Evolutionary conservation across 176 grass and related monocot species (phyloP).

Genomic region (Oropetium thomaeum): DNA sequence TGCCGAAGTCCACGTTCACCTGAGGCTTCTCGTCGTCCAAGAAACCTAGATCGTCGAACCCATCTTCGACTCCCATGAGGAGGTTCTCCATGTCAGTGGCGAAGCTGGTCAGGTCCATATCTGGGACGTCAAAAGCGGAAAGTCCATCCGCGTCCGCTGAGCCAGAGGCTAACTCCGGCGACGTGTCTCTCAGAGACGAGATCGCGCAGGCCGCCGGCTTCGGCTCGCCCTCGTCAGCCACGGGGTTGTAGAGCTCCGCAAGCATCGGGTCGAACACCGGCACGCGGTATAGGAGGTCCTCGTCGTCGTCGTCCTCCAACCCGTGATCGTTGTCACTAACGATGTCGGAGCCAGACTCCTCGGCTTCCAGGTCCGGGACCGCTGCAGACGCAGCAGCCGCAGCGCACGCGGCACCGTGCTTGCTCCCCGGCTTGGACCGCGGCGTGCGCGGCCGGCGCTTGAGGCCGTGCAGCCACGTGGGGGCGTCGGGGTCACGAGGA

Average conservation of each 20-base stretch:
- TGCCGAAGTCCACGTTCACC: constrained; percentile 25
- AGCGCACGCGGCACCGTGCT: neutral
- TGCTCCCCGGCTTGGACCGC: constrained; percentile 52
- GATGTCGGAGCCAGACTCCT: constrained; percentile 30
- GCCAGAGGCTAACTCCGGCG: constrained; percentile 23
- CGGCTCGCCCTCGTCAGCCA: constrained; percentile 30
- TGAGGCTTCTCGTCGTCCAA: constrained; percentile 43
- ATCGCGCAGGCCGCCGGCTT: constrained; percentile 24
- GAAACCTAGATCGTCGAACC: constrained; percentile 50
- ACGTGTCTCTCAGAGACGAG: neutral
- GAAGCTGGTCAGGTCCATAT: constrained; percentile 80
- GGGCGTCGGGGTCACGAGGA: constrained; percentile 29
- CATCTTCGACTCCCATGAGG: constrained; percentile 57
- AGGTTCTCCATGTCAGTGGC: constrained; percentile 86
- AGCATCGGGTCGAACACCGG: constrained; percentile 72
- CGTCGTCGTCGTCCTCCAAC: constrained; percentile 34
- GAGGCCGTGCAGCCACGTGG: constrained; percentile 64
- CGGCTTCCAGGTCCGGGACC: constrained; percentile 63
- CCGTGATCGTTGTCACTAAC: constrained; percentile 4
- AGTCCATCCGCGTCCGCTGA: constrained; percentile 20
- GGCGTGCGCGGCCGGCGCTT: constrained; percentile 76
- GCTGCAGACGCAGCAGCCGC: constrained; percentile 7
- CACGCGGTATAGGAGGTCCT: constrained; percentile 69
- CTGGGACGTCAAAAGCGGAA: constrained; percentile 55
- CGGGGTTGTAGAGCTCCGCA: constrained; percentile 57